Base-by-base conservation (phyloP, 2,329 filamentous ascomycete species). In the Fusarium tuaranense region DNA sequence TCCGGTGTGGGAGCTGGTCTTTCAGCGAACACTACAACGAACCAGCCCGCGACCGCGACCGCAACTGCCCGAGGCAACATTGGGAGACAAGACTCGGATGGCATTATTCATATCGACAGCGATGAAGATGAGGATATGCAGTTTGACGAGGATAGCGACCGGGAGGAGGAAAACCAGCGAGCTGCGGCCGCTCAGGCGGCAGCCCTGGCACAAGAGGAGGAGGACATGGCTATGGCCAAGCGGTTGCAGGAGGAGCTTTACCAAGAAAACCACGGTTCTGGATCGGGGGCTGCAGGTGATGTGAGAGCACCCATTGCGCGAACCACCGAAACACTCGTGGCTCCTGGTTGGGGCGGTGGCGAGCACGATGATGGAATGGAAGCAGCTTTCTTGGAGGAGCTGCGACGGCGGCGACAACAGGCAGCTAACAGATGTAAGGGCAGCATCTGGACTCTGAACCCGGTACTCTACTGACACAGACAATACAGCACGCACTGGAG, bases 171-270 rank as follows among this genome's bases (percentile, higher is more conserved):
- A 65, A 82, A 85, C 63, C 82, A 83, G 20, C 81, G 84, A 20
- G 84, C 85, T 20, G 84, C 84, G 5, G 82, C 81, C 6, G 83
- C 83, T 32, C 82, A 83, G 25, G 84, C 82, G 1, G 83, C 80
- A 5, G 80, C 80, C 2, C 83, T 87, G 44, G 90, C 88, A 18
- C 87, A 91, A 63, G 90, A 93, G 75, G 95, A 98, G 73, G 95
- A 98, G 79, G 97, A 99, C 79, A 95, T 95, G 63, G 95, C 94
- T 51, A 96, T 98, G 92, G 97, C 97, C 8, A 91, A 95, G 82
- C 91, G 94, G 67, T 83, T 99, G 69, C 97, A 99, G 82, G 94
- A 99, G 80, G 95, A 99, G 83, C 89, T 98, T 80, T 98, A 98
- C 78, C 88, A 89, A 63, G 89, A 84, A 74, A 68, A 81, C 79